Evolutionary conservation across 495 filamentous ascomycete species (phyloP).

Genomic region (Umbilicaria muhlenbergii): DNA sequence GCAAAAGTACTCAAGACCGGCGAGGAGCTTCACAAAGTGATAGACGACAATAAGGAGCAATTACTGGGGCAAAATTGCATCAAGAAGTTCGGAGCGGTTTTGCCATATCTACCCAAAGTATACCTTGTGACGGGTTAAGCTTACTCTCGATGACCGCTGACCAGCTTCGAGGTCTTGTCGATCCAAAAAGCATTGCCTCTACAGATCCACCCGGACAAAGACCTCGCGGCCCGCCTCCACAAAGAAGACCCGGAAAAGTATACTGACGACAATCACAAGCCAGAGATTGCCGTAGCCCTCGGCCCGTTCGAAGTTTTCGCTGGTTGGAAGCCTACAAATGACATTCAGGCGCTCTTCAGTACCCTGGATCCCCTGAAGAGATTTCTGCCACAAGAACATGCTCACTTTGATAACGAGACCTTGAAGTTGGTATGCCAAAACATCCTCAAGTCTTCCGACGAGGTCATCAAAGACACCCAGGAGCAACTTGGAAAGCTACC

Average conservation of each 20-base stretch:
- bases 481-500: constrained; percentile 32
- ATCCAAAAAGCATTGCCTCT: constrained; percentile 66
- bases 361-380: constrained; percentile 32
- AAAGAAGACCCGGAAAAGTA: constrained; percentile 46
- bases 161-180: constrained; percentile 41
- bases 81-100: constrained; percentile 44
- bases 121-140: neutral
- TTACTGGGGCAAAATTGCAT: constrained; percentile 49
- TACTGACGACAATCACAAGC: constrained; percentile 65
- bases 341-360: constrained; percentile 44
- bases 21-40: constrained; percentile 46
- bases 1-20: constrained; percentile 45
- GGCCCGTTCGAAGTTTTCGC: constrained; percentile 68
- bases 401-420: constrained; percentile 39
- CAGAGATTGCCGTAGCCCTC: constrained; percentile 65
- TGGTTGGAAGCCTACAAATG: constrained; percentile 51
- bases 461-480: constrained; percentile 32
- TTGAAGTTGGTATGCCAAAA: constrained; percentile 42
- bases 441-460: constrained; percentile 37
- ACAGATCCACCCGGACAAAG: constrained; percentile 65
- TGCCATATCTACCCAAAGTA: constrained; percentile 66
- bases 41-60: constrained; percentile 44
- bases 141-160: neutral
- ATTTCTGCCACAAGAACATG: constrained; percentile 32
- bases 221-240: constrained; percentile 47